These are phyloP conservation scores for Aspergillus sp. DNA, from an alignment of 2,329 filamentous ascomycete genomes.

Conservation along the genomic window DNA sequence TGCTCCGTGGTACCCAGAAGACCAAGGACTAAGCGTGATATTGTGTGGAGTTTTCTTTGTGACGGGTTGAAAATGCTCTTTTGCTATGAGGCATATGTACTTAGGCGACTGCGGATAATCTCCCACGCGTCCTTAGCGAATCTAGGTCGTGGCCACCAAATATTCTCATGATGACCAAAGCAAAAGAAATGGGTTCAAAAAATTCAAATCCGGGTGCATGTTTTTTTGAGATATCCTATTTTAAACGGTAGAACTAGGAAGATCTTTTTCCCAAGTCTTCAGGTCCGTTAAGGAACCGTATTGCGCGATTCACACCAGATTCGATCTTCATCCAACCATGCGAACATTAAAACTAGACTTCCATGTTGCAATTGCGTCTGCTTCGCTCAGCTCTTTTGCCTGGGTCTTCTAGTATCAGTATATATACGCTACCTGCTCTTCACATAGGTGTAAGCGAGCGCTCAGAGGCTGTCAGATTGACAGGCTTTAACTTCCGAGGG, in stretches of 20 bases:
- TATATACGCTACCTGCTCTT: too few species aligned
- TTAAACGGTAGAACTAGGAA: background rate
- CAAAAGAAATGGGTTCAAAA: conserved; percentile 32
- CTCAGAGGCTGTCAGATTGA: too few species aligned
- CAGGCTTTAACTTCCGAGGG: too few species aligned
- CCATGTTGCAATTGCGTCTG: too few species aligned
- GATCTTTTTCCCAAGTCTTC: too few species aligned
- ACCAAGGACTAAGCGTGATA: conserved; percentile 82
- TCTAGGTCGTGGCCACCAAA: conserved; percentile 44
- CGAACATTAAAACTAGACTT: too few species aligned
- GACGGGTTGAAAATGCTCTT: conserved; percentile 44
- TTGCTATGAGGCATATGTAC: conserved; percentile 46
- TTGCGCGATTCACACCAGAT: too few species aligned
- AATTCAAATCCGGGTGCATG: conserved; percentile 21
- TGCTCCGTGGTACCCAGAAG: conserved; percentile 99
- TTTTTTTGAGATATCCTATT: conserved; percentile 9
- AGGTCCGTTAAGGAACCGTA: too few species aligned
- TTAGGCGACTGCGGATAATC: conserved; percentile 43
- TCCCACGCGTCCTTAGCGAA: conserved; percentile 42
- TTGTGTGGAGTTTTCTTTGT: conserved; percentile 61
- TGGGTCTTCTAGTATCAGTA: too few species aligned
- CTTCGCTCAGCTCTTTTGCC: too few species aligned
- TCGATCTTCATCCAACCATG: too few species aligned
- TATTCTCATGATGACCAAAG: conserved; percentile 33
- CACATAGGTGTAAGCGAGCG: too few species aligned